Evolutionary conservation across 2,329 filamentous ascomycete species (phyloP).

Genomic region (Sordariomycetes sp.): DNA sequence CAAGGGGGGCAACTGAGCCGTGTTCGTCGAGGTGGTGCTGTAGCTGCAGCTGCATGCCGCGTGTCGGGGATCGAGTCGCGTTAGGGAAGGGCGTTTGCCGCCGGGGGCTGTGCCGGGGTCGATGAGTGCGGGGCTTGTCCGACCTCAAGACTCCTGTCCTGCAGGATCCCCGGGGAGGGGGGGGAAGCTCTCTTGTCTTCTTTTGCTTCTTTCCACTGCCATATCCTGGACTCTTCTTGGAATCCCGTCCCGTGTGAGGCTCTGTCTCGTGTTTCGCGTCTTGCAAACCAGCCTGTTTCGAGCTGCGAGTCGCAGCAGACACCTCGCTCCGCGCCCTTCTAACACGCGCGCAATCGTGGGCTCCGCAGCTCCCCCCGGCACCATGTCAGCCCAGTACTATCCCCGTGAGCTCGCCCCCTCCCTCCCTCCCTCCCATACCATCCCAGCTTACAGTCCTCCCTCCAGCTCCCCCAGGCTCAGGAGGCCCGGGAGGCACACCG

Average conservation of each 20-base stretch:
- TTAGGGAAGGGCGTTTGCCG: background rate
- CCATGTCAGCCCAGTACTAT: slow-evolving; percentile 31
- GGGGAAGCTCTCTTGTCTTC: background rate
- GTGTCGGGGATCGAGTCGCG: background rate
- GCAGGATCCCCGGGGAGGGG: no score
- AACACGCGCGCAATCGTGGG: background rate
- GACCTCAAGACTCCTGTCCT: background rate
- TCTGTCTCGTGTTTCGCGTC: background rate
- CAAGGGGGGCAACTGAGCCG: no score
- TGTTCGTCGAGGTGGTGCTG: no score
- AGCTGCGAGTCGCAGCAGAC: background rate
- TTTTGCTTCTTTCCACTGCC: background rate
- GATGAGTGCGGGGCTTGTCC: background rate
- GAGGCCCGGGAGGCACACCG: slow-evolving; percentile 11
- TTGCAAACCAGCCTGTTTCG: background rate
- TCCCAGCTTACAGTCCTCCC: slow-evolving; percentile 8
- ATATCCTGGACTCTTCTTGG: background rate
- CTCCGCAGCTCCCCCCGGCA: background rate
- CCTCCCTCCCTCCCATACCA: slow-evolving; percentile 7
- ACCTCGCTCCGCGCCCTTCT: background rate
- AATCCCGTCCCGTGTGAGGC: background rate
- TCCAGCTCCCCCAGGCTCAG: slow-evolving; percentile 26
- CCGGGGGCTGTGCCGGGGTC: background rate
- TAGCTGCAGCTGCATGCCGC: background rate
- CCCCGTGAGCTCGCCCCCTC: slow-evolving; percentile 31